Base-by-base conservation (phyloP, 2,329 filamentous ascomycete genomes). In the Paramyrothecium sp. region DNA sequence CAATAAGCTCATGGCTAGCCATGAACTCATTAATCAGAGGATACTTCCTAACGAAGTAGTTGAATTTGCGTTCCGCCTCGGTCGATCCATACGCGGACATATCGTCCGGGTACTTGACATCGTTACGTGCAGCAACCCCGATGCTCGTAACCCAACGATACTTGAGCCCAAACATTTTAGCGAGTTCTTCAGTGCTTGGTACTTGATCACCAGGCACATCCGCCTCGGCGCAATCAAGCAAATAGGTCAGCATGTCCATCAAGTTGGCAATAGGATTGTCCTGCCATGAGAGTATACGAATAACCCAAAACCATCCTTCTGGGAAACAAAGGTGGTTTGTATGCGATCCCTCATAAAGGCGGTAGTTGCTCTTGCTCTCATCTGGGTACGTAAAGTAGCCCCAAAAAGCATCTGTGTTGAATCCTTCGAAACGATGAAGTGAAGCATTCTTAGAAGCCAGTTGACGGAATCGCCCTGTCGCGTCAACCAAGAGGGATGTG, bases 41-140 rank as follows among this genome's bases (percentile, higher is more conserved):
- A 23, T 54, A 54, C 20, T 54, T 54, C 19, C 33, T 20, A n/a
- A 49, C 22, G 21, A 54, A 54, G 41, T 54, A 54, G 22, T 54
- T 54, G 21, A 54, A 54, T n/a, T 33, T 48, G 38, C 53, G 53
- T 44, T 54, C 53, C 8, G 41, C 53, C 44, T 54, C 53, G 20
- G 34, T 48, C 34, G 38, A 26, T 47, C 53, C 53, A 21, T 54
- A 54, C n/a, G 20, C 21, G 30, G 38, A 47, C 53, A 54, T 54
- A 48, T 54, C 53, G n/a, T 54, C 53, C 13, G 53, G 53, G 41
- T 54, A 54, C 20, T 54, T 46, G 20, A 54, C 53, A 23, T 54
- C 53, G 53, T 49, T 54, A 33, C 53, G 53, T 17, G 33, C 44
- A 10, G 53, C 53, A 23, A 54, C 41, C 21, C 53, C 53, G 33